Base-by-base conservation (phyloP, 768 basidiomycete genomes). In the Galerina marginata region DNA sequence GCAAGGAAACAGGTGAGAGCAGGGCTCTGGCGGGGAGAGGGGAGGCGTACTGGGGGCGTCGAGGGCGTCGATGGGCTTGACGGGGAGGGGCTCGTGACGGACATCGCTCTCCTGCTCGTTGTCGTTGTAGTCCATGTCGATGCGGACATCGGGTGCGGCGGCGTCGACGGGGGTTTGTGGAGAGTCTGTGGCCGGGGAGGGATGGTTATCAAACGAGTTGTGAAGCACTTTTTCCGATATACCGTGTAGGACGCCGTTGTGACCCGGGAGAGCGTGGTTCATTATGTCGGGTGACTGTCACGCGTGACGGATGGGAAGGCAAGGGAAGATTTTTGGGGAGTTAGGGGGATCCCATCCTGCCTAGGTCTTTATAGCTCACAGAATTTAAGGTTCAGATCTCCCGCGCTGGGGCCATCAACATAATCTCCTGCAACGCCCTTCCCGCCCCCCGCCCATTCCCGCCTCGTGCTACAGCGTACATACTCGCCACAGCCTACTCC, bases 331-430 rank as follows among this genome's bases (percentile, higher is more conserved):
- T 88, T 87, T 87, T 86, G 82, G 84, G 84, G 86, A 85, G 79
- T 85, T 84, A 87, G 87, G 85, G 83, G 81, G 82, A 83, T 83
- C 81, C 77, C 79, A 82, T 80, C 79, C 77, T 80, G 79, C 79
- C 83, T 85, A 85, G 82, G 87, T 86, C 88, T 89, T 90, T 90
- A 90, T 91, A 90, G 86, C 81, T 82, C 79, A 79, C 75, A 78
- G 79, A 83, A 90, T 83, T 87, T 90, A 89, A 90, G 87, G 88
- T 90, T 90, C 88, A 80, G 86, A 86, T 87, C 86, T 86, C 86
- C 85, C 81, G 84, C 85, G 86, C 88, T 86, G 83, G 87, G 87
- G 82, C 86, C 86, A 86, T 72, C 71, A 70, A 66, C 66, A 69
- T 73, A 74, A 71, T 61, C 61, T 61, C 58, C 59, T 62, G 60